Percentiles rank a stretch among this genome's conserved stretches.
Conservation (phyloP, 805 yeast genomes). For the Cyberlindnera japonica region DNA sequence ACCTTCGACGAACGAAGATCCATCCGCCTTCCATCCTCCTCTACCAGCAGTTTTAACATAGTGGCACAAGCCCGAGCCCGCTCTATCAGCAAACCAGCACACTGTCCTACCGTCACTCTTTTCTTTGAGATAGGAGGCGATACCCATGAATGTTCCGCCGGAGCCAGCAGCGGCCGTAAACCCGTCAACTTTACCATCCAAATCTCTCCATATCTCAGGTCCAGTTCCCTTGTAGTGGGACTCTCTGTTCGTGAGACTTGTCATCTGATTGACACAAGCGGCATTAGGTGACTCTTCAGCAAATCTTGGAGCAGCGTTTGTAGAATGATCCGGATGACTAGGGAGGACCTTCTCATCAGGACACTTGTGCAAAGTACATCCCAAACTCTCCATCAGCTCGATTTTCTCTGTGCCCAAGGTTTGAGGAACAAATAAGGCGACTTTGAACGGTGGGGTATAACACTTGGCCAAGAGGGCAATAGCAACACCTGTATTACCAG, state of each 20-base stretch:
- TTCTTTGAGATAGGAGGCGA: conserved; percentile 58
- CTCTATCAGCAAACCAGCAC: conserved; percentile 72
- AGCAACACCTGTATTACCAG: conserved; percentile 84
- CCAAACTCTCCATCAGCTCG: conserved; percentile 52
- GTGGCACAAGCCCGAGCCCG: conserved; percentile 62
- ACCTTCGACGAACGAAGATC: conserved; percentile 26
- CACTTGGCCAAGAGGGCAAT: conserved; percentile 58
- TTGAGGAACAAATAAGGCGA: conserved; percentile 74
- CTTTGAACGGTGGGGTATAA: conserved; percentile 36
- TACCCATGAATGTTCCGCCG: conserved; percentile 80
- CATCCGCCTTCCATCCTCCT: conserved; percentile 24
- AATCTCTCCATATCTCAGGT: conserved; percentile 71
- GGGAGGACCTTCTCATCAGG: conserved; percentile 56
- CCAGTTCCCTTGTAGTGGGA: conserved; percentile 69
- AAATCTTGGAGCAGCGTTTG: conserved; percentile 30
- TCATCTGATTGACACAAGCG: conserved; percentile 78
- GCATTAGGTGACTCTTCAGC: conserved; percentile 42
- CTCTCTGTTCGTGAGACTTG: conserved; percentile 69
- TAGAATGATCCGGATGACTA: conserved; percentile 44
- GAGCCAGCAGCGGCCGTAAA: conserved; percentile 81
- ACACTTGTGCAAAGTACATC: conserved; percentile 59
- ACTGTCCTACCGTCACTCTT: conserved; percentile 32
- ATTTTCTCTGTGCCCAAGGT: conserved; percentile 71
- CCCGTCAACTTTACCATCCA: conserved; percentile 48
- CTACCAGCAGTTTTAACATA: conserved; percentile 20